Conservation (phyloP, 768 basidiomycete genomes). For the Aureoboletus auriporus region DNA sequence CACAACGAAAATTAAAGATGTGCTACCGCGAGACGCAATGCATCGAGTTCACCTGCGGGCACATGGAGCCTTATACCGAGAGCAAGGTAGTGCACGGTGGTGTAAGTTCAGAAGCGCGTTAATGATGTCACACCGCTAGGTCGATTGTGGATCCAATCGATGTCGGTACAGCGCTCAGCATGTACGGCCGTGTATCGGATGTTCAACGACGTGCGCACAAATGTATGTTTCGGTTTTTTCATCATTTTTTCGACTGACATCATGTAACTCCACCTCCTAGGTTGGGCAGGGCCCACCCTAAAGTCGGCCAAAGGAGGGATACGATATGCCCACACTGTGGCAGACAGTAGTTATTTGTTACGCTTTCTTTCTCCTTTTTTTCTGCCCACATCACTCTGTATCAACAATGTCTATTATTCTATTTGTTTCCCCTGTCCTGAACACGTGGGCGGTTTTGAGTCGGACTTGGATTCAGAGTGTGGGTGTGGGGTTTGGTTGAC, state of each 20-base stretch:
- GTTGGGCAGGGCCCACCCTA: constrained; percentile 19
- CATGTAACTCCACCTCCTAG: constrained; percentile 6
- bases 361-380: no score
- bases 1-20: constrained; percentile 25
- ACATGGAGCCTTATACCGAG: constrained; percentile 29
- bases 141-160: constrained; percentile 37
- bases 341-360: neutral
- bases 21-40: constrained; percentile 41
- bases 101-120: no score
- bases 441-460: no score
- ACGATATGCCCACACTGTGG: constrained; percentile 19
- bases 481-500: no score
- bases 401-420: no score
- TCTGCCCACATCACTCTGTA: no score
- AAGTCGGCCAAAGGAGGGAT: constrained; percentile 17
- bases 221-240: constrained; percentile 26
- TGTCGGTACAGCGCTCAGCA: constrained; percentile 45
- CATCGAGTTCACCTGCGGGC: constrained; percentile 36
- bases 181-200: constrained; percentile 30
- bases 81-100: constrained; percentile 20
- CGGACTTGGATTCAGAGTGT: no score
- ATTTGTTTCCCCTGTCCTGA: no score
- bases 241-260: constrained; percentile 12
- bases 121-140: constrained; percentile 21
- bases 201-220: constrained; percentile 38